These are phyloP conservation scores for Aspergillus sp. DNA, from an alignment of 2,329 filamentous ascomycete species.

Conservation along the genomic window DNA sequence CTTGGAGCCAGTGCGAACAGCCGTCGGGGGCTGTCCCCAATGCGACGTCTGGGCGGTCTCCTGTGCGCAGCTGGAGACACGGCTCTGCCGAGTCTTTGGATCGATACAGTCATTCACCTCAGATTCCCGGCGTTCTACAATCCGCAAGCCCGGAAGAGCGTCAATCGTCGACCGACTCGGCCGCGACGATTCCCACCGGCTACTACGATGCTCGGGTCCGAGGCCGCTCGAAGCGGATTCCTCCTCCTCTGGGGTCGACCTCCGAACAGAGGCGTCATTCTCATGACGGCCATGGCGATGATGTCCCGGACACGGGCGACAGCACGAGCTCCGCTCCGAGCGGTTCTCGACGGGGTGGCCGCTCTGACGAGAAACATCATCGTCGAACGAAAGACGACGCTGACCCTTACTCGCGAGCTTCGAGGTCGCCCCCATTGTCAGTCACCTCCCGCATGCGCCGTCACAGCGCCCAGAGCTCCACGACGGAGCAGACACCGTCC, in stretches of 20 bases:
- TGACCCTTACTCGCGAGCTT: conserved; percentile 22
- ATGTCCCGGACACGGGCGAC: neutral
- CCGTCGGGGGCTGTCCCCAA: conserved; percentile 14
- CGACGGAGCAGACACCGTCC: conserved; percentile 25
- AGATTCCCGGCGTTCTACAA: neutral
- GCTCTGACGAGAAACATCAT: conserved; percentile 1
- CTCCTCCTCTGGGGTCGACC: neutral
- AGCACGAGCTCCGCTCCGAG: conserved; percentile 1
- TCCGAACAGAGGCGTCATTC: neutral
- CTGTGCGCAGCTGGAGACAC: conserved; percentile 15
- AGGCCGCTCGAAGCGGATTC: conserved; percentile 16
- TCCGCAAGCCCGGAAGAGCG: conserved; percentile 3
- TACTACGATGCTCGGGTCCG: conserved; percentile 32
- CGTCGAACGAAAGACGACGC: conserved; percentile 10
- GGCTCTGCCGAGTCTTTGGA: conserved; percentile 11
- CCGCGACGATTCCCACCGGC: conserved; percentile 25
- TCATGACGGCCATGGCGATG: conserved; percentile 22
- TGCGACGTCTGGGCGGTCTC: conserved; percentile 5
- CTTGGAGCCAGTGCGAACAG: conserved; percentile 42
- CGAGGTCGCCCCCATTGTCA: conserved; percentile 36
- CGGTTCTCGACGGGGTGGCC: neutral
- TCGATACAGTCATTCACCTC: conserved; percentile 6
- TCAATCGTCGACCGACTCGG: conserved; percentile 13
- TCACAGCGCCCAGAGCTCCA: conserved; percentile 30
- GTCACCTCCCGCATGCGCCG: conserved; percentile 39